These are phyloP conservation scores for Phaeosphaeriaceae sp. DNA, from an alignment of 2,329 filamentous ascomycete species.

Conservation along the genomic window DNA sequence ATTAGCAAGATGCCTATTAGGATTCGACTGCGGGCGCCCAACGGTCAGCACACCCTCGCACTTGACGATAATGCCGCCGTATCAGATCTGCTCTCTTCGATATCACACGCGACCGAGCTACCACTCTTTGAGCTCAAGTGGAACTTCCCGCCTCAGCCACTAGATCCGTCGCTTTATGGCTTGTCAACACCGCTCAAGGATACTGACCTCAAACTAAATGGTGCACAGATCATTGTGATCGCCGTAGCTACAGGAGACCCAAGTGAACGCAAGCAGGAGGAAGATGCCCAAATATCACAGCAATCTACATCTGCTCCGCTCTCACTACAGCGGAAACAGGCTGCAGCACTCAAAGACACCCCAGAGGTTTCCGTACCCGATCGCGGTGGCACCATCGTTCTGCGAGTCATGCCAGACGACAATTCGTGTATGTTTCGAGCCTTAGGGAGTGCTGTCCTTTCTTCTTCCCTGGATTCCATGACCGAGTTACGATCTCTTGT, in stretches of 20 bases:
- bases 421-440: conserved; percentile 95
- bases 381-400: conserved; percentile 66
- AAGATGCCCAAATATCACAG: conserved; percentile 12
- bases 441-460: conserved; percentile 79
- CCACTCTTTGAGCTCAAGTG: conserved; percentile 77
- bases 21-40: conserved; percentile 76
- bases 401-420: conserved; percentile 96
- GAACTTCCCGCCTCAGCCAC: conserved; percentile 77
- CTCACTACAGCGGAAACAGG: conserved; percentile 52
- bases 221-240: conserved; percentile 71
- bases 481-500: conserved; percentile 77
- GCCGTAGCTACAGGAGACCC: conserved; percentile 51
- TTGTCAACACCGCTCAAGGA: conserved; percentile 58
- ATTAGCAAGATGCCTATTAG: conserved; percentile 63
- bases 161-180: conserved; percentile 65
- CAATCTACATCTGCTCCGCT: conserved; percentile 41
- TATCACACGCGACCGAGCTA: conserved; percentile 70
- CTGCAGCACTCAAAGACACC: conserved; percentile 60
- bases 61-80: conserved; percentile 73
- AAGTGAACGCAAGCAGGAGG: conserved; percentile 24
- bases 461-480: conserved; percentile 67
- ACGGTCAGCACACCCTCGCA: conserved; percentile 72
- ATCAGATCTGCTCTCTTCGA: conserved; percentile 64
- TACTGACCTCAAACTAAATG: conserved; percentile 67
- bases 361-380: conserved; percentile 66